Percentiles rank a stretch among this genome's conserved stretches.
These are phyloP conservation scores for Lathyrus aphaca DNA, from an alignment of 306 rosid species.

Conservation along the genomic window DNA sequence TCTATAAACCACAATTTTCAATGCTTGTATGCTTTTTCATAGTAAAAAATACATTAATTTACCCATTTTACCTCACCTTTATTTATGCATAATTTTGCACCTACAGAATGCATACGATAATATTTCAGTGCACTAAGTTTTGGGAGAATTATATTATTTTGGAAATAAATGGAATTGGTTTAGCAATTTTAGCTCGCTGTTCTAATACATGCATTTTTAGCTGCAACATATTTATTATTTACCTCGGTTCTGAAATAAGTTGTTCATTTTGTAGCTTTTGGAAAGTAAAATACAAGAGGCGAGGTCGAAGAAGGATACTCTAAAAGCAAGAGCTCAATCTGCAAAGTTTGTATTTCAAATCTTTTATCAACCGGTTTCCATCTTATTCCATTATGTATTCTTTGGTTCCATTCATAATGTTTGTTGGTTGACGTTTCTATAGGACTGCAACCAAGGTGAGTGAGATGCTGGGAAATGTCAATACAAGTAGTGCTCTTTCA, in stretches of 20 bases:
- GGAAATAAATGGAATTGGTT: constrained; percentile 28
- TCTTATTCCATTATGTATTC: constrained; percentile 30
- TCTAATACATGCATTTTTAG: constrained; percentile 12
- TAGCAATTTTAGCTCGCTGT: constrained; percentile 26
- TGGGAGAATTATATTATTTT: constrained; percentile 17
- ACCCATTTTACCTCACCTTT: not conserved
- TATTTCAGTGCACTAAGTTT: constrained; percentile 1
- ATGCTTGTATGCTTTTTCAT: constrained; percentile 5
- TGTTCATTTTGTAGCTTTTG: constrained; percentile 64
- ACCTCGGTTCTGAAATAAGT: constrained; percentile 23
- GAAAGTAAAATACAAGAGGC: constrained; percentile 98
- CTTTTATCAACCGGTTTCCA: constrained; percentile 32
- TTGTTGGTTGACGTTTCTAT: constrained; percentile 38
- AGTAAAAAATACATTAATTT: constrained; percentile 1
- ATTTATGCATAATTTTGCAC: not conserved
- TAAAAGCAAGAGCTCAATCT: constrained; percentile 95
- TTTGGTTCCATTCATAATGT: constrained; percentile 38
- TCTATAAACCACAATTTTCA: not conserved
- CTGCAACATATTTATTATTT: constrained; percentile 24
- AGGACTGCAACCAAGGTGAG: constrained; percentile 94
- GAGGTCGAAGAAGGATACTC: constrained; percentile 90
- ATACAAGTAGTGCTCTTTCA: constrained; percentile 91
- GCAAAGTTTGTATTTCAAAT: constrained; percentile 70
- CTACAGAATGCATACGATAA: constrained; percentile 9
- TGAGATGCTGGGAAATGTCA: constrained; percentile 91